Conservation (phyloP, 1,284 basidiomycete species). For the Trichosporon ovoides region DNA sequence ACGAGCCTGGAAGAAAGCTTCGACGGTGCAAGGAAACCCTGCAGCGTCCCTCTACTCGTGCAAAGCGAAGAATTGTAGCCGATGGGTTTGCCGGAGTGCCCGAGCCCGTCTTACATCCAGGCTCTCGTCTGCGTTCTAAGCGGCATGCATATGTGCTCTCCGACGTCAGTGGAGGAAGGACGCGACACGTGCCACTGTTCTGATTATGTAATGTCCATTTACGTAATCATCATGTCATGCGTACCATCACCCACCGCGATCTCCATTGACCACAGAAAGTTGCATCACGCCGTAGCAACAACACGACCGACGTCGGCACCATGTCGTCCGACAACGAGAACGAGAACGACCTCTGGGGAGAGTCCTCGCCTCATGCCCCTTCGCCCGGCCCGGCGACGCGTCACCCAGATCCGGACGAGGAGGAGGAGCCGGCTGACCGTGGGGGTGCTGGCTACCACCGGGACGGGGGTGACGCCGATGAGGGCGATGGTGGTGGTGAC, state of each 20-base stretch:
- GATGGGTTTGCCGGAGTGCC: too few relatives aligned
- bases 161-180: too few relatives aligned
- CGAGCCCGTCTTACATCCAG: too few relatives aligned
- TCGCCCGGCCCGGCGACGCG: constrained; percentile 5
- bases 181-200: too few relatives aligned
- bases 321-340: constrained; percentile 34
- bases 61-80: too few relatives aligned
- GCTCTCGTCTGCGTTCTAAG: too few relatives aligned
- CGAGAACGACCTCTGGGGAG: constrained; percentile 39
- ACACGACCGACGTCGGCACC: constrained; percentile 3
- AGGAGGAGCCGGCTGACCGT: constrained; percentile 1
- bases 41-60: too few relatives aligned
- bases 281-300: neutral
- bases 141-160: too few relatives aligned
- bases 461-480: neutral
- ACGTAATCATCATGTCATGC: too few relatives aligned
- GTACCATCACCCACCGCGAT: neutral
- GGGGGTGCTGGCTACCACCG: neutral
- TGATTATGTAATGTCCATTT: too few relatives aligned
- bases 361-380: constrained; percentile 8
- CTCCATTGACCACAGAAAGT: neutral
- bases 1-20: too few relatives aligned
- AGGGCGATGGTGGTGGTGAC: constrained; percentile 13
- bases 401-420: constrained; percentile 9
- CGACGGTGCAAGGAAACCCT: too few relatives aligned